Percentiles rank a stretch among this genome's conserved stretches.
Conservation (phyloP, 768 basidiomycete genomes). For the Bullera alba region DNA sequence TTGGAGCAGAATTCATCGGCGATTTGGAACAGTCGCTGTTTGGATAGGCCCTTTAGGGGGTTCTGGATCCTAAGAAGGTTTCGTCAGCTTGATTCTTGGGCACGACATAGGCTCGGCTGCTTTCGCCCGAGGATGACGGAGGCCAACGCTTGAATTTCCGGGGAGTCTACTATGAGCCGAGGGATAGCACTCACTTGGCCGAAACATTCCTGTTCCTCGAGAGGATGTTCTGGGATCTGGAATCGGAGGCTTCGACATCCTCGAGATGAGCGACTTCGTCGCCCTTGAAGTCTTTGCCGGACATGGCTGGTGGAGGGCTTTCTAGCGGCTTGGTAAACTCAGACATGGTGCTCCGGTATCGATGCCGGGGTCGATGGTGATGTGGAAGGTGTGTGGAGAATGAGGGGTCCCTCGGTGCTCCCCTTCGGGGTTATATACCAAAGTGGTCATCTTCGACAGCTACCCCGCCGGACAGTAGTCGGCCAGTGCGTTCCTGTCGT, state of each 20-base stretch:
- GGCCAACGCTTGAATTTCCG: background rate
- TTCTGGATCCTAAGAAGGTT: constrained; percentile 15
- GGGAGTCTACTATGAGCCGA: background rate
- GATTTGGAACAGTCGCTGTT: constrained; percentile 16
- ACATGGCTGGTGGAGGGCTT: too few species aligned
- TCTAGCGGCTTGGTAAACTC: too few species aligned
- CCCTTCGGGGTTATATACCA: too few species aligned
- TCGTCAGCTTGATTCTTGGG: background rate
- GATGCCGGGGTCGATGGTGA: too few species aligned
- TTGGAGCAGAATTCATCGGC: constrained; percentile 25
- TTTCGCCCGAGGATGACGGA: too few species aligned
- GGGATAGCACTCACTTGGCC: constrained; percentile 17
- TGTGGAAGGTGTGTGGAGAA: too few species aligned
- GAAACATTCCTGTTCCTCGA: constrained; percentile 17
- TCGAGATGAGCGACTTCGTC: constrained; percentile 11
- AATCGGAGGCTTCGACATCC: constrained; percentile 10
- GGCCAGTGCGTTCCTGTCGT: too few species aligned
- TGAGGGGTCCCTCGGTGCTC: too few species aligned
- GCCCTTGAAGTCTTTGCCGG: constrained; percentile 6
- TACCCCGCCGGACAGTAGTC: too few species aligned
- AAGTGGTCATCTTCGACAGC: too few species aligned
- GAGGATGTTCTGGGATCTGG: background rate
- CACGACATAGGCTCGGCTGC: too few species aligned
- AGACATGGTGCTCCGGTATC: too few species aligned
- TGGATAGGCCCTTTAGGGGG: constrained; percentile 22